Evolutionary conservation across 1,139 yeast genomes (phyloP).

Genomic region (Debaryomyces sp.): DNA sequence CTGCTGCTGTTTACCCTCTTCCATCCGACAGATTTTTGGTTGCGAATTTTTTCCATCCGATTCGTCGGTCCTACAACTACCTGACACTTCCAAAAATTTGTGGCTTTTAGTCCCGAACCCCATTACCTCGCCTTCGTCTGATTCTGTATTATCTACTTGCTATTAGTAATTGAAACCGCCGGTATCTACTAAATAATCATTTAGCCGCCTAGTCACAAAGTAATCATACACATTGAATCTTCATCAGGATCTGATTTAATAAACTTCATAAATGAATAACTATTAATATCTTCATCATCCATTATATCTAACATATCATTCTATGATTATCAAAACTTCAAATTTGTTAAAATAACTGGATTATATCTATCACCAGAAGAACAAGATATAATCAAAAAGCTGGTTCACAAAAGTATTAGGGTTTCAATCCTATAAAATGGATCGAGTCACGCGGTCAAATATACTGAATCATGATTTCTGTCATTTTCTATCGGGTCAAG

Average conservation of each 20-base stretch:
- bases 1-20: not conserved
- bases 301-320: not conserved
- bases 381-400: not conserved
- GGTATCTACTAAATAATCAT: not conserved
- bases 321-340: not conserved
- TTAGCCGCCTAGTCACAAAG: constrained; percentile 7
- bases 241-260: constrained; percentile 6
- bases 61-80: not conserved
- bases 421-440: not conserved
- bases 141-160: not conserved
- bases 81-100: not conserved
- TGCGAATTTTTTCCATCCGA: not conserved
- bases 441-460: not conserved
- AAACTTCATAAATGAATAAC: constrained; percentile 5
- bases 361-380: not conserved
- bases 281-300: not conserved
- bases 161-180: not conserved
- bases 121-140: not conserved
- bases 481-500: constrained; percentile 2
- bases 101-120: not conserved
- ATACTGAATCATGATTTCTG: not conserved
- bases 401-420: constrained; percentile 5
- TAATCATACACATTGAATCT: constrained; percentile 4
- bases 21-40: not conserved
- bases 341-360: not conserved